Conservation (phyloP, 192 early-diverging fungal species). For the Lobosporangium transversale region DNA sequence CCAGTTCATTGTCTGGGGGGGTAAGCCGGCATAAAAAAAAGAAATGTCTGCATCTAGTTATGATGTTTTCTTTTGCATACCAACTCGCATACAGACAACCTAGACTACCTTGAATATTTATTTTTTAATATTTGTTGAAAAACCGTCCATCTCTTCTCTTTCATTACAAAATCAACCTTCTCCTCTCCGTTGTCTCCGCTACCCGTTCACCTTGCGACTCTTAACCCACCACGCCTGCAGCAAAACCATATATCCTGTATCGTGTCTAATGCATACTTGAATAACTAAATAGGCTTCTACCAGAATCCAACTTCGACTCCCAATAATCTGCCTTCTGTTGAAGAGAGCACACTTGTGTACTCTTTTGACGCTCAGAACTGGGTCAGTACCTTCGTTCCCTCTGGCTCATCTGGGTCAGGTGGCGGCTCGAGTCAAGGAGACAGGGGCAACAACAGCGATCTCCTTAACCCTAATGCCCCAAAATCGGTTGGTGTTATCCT, state of each 20-base stretch:
- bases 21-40: conserved; percentile 1
- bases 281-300: conserved; percentile 9
- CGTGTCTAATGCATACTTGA: too few relatives aligned
- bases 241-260: too few relatives aligned
- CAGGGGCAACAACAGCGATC: not conserved
- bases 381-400: conserved; percentile 9
- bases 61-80: too few relatives aligned
- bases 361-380: conserved; percentile 4
- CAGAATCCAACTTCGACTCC: conserved; percentile 17
- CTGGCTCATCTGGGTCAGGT: not conserved
- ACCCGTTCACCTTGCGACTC: too few relatives aligned
- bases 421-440: not conserved
- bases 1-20: conserved; percentile 21
- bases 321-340: conserved; percentile 16
- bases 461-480: not conserved
- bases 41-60: too few relatives aligned
- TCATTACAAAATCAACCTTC: too few relatives aligned
- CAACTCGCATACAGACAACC: too few relatives aligned
- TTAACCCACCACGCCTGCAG: too few relatives aligned
- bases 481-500: conserved; percentile 16
- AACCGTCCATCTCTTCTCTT: too few relatives aligned
- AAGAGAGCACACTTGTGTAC: conserved; percentile 21
- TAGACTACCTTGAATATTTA: too few relatives aligned
- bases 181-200: too few relatives aligned
- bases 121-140: too few relatives aligned